A percentile compares a stretch with the other conserved stretches of the same genome.
Conservation (phyloP, 2,329 filamentous ascomycete genomes). For the Sarocladium brachiariae region DNA sequence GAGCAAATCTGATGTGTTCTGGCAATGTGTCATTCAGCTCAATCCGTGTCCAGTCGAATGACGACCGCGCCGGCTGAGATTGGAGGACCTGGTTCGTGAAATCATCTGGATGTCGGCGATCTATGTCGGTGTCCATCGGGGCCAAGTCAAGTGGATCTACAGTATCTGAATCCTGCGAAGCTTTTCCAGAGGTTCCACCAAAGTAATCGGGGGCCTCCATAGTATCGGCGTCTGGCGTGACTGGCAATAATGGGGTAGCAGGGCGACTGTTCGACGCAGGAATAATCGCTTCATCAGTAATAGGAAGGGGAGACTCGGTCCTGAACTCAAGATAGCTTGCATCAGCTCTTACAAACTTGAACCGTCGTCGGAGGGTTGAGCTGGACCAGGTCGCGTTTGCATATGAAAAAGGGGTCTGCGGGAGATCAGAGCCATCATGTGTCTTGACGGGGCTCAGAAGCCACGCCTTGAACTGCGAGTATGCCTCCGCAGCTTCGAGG, state of each 20-base stretch:
- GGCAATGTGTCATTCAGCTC: conserved; percentile 57
- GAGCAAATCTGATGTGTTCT: conserved; percentile 65
- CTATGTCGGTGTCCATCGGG: conserved; percentile 20
- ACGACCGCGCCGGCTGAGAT: conserved; percentile 34
- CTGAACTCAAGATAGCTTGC: conserved; percentile 25
- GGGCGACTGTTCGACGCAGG: conserved; percentile 25
- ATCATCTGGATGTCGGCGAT: conserved; percentile 31
- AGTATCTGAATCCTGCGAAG: conserved; percentile 11
- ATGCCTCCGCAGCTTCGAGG: conserved; percentile 38
- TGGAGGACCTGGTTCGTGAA: conserved; percentile 36
- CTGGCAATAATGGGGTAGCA: conserved; percentile 30
- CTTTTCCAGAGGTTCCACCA: conserved; percentile 22
- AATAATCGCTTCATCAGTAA: conserved; percentile 28
- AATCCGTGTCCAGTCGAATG: conserved; percentile 78
- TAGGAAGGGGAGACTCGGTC: conserved; percentile 31
- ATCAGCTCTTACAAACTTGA: conserved; percentile 60
- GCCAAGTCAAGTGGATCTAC: conserved; percentile 13
- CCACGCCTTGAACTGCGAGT: conserved; percentile 64
- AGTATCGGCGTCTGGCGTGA: conserved; percentile 25
- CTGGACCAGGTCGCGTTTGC: conserved; percentile 63
- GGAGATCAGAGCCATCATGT: conserved; percentile 45
- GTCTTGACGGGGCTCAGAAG: conserved; percentile 48
- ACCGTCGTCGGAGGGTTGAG: conserved; percentile 60
- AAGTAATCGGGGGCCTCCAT: conserved; percentile 36
- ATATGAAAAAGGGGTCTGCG: conserved; percentile 50